A percentile compares a stretch with the other conserved stretches of the same genome.
Conservation (phyloP, 768 basidiomycete species). For the Lentinula boryana region DNA sequence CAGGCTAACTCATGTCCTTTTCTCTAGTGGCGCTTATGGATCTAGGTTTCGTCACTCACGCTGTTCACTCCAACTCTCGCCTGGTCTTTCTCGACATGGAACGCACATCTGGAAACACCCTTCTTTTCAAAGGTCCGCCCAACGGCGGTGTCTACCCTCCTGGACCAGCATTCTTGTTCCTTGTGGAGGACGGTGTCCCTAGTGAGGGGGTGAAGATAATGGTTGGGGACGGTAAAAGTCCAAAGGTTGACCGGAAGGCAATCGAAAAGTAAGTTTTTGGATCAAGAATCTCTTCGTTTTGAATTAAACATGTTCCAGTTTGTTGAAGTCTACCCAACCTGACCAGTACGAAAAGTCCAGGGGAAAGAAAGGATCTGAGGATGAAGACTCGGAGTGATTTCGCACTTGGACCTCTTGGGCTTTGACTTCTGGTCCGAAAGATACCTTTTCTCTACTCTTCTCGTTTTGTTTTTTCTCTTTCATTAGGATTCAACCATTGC, state of each 20-base stretch:
- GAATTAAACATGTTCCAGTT: background rate
- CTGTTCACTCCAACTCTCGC: conserved; percentile 71
- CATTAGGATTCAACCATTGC: background rate
- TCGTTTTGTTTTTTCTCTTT: background rate
- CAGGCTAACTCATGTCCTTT: background rate
- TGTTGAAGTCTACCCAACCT: conserved; percentile 3
- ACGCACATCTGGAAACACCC: conserved; percentile 31
- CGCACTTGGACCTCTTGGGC: too few species aligned
- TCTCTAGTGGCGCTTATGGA: conserved; percentile 69
- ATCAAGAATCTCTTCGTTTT: background rate
- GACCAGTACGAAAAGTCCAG: conserved; percentile 5
- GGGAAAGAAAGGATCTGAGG: background rate
- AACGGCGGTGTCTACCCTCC: conserved; percentile 66
- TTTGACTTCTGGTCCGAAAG: background rate
- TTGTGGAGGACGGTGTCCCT: conserved; percentile 63
- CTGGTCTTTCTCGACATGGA: conserved; percentile 54
- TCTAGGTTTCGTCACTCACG: conserved; percentile 76
- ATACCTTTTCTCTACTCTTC: background rate
- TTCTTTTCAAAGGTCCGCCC: conserved; percentile 63
- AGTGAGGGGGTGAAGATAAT: conserved; percentile 58
- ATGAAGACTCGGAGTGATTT: background rate
- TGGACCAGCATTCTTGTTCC: conserved; percentile 71
- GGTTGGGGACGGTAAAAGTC: conserved; percentile 61
- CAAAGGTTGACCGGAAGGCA: conserved; percentile 51
- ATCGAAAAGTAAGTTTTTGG: conserved; percentile 45